Base-by-base conservation (phyloP, 805 yeast species). In the Yamadazyma laniorum region DNA sequence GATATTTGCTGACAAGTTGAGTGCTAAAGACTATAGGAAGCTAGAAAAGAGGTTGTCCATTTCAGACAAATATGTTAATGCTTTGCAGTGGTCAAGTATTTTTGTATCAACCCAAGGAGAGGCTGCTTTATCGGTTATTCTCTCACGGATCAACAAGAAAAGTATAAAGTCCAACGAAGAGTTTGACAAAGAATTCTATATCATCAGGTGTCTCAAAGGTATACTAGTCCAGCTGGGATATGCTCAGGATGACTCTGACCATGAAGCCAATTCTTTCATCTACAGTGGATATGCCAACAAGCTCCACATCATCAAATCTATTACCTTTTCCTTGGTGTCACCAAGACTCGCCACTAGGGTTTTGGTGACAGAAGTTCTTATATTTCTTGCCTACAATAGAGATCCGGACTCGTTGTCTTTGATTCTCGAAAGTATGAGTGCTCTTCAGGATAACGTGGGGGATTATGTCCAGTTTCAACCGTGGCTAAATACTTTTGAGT, bases 121-220 rank as follows among this genome's bases (percentile, higher is more conserved):
- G 39, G 58, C 67, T 3, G 73, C 73, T 0, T 54, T 68, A 9
- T 58, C 70, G 0, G 71, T 64, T 4, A 55, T 63, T 11, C 55
- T 69, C 17, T 51, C 63, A 3, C 51, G 70, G 27, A 56, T 67
- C 25, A 69, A 66, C 46, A 63, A 59, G 40, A 64, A 67, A 43
- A 63, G 68, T 40, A 67, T 67, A 43, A 69, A 69, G 45, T 63
- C 72, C 3, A 67, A 69, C 42, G 73, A 67, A 21, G 73, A 67
- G 39, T 63, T 68, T 26, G 72, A 67, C 35, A 61, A 51, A 37
- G 74, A 69, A 39, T 63, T 47, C 37, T 43, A 51, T 15, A 67
- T 68, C 23, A 63, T 70, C 8, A 59, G 53, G 42, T 67, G 72
- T 37, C 56, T 69, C 35, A 64, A 59, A 40, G 51, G 56, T 39